phyloP scores from a whole-genome alignment of 371 early-diverging fungal species.

The Mortierella sp. region DNA sequence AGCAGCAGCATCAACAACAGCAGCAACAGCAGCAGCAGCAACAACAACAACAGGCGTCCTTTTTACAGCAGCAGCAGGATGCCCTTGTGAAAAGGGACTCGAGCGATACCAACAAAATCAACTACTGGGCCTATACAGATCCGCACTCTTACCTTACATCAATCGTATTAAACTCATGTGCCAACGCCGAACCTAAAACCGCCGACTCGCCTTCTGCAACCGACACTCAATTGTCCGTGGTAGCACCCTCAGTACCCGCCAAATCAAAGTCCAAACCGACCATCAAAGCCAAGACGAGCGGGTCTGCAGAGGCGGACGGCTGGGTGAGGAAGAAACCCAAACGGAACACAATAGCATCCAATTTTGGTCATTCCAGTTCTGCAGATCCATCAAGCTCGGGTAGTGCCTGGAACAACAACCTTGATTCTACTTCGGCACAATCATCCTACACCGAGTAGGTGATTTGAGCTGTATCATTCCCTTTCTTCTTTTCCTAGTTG shows the following conservation, averaged over 20 bases:
- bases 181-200: constrained; percentile 35
- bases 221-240: constrained; percentile 15
- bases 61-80: constrained; percentile 49
- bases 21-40: constrained; percentile 46
- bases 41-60: constrained; percentile 34
- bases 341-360: constrained; percentile 10
- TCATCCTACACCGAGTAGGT: constrained; percentile 29
- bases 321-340: constrained; percentile 48
- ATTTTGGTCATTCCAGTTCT: background rate
- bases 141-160: constrained; percentile 51
- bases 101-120: constrained; percentile 36
- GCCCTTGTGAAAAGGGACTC: constrained; percentile 16
- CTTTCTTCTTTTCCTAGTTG: background rate
- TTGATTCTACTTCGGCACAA: constrained; percentile 23
- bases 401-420: constrained; percentile 13
- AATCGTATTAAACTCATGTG: constrained; percentile 48
- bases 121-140: constrained; percentile 49
- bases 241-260: constrained; percentile 10
- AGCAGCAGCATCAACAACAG: constrained; percentile 35
- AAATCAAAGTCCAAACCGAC: constrained; percentile 7
- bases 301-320: constrained; percentile 25
- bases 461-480: background rate
- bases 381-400: constrained; percentile 7
- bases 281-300: background rate
- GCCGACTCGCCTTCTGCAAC: constrained; percentile 38